Conservation (phyloP, 2,329 filamentous ascomycete species). For the Alternaria angustiovoidea region DNA sequence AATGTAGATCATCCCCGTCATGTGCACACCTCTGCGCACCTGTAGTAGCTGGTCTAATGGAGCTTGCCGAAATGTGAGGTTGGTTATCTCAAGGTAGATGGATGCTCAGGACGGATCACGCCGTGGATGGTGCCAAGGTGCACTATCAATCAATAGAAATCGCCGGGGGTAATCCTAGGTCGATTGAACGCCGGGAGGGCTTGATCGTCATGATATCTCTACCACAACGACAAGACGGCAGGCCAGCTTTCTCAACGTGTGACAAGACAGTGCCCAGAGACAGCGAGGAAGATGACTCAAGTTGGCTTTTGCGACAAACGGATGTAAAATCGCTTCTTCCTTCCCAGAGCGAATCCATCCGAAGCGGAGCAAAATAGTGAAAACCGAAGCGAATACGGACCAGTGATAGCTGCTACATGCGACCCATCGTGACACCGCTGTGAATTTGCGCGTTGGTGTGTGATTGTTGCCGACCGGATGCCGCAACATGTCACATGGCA, state of each 20-base stretch:
- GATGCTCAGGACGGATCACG: slow-evolving; percentile 9
- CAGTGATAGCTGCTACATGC: neutral
- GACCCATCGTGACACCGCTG: neutral
- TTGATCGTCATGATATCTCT: neutral
- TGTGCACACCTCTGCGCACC: slow-evolving; percentile 8
- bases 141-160: slow-evolving; percentile 17
- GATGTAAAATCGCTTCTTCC: neutral
- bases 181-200: slow-evolving; percentile 5
- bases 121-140: slow-evolving; percentile 7
- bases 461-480: slow-evolving; percentile 5
- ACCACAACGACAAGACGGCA: neutral
- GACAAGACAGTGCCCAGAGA: neutral
- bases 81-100: slow-evolving; percentile 3
- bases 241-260: neutral
- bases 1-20: slow-evolving; percentile 14
- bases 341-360: neutral
- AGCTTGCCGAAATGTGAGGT: slow-evolving; percentile 8
- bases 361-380: neutral
- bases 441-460: slow-evolving; percentile 4
- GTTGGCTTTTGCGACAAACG: neutral
- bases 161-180: slow-evolving; percentile 6
- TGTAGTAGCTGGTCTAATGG: slow-evolving; percentile 2
- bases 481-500: slow-evolving; percentile 8
- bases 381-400: neutral
- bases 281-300: neutral